Conservation (phyloP, 2,329 filamentous ascomycete genomes). For the Curvularia sp. region DNA sequence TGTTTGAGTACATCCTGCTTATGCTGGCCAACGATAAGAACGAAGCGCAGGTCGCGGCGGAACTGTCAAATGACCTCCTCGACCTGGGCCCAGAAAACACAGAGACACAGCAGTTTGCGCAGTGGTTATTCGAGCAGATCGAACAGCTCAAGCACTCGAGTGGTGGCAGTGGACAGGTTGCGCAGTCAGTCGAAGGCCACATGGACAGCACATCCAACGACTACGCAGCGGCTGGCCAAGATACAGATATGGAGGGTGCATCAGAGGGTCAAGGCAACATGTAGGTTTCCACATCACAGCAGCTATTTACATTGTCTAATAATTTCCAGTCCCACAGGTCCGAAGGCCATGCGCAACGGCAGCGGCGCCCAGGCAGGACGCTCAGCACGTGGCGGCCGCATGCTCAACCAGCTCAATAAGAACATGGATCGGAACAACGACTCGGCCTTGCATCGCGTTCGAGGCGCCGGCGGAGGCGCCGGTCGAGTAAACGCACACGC, state of each 20-base stretch:
- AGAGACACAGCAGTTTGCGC: conserved; percentile 80
- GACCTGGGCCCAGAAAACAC: conserved; percentile 82
- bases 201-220: conserved; percentile 34
- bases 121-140: conserved; percentile 93
- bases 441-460: conserved; percentile 79
- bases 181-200: conserved; percentile 29
- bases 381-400: conserved; percentile 68
- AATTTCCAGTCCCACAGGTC: conserved; percentile 84
- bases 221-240: conserved; percentile 53
- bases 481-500: conserved; percentile 82
- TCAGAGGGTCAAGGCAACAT: conserved; percentile 53
- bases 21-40: conserved; percentile 97
- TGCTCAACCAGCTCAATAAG: conserved; percentile 85
- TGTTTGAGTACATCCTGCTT: conserved; percentile 95
- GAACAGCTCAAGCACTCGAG: conserved; percentile 71
- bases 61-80: conserved; percentile 87
- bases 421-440: conserved; percentile 80
- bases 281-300: conserved; percentile 43
- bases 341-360: conserved; percentile 89
- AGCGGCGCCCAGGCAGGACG: conserved; percentile 46
- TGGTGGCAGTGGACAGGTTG: conserved; percentile 40
- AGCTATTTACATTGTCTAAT: conserved; percentile 26
- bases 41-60: conserved; percentile 84
- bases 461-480: conserved; percentile 71
- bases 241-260: conserved; percentile 75